Conservation (phyloP, 106 monocot genomes). For the Triglochin maritima region DNA sequence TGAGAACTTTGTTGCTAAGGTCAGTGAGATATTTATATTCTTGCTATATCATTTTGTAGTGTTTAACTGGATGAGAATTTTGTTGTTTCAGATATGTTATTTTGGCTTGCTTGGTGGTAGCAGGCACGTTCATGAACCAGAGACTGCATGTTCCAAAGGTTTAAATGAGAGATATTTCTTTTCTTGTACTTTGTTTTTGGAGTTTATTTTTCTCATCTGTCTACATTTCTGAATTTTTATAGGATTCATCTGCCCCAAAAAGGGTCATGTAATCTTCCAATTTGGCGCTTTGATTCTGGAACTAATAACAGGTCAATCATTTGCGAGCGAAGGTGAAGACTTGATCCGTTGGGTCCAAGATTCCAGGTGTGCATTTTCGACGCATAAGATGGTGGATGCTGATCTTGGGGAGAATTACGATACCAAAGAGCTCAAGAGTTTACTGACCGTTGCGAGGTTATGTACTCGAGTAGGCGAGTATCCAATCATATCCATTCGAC, state of each 20-base stretch:
- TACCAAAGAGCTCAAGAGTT: conserved; percentile 55
- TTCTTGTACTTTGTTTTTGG: neutral
- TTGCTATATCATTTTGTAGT: neutral
- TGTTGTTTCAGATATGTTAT: conserved; percentile 5
- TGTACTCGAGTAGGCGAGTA: conserved; percentile 45
- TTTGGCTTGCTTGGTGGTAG: conserved; percentile 2
- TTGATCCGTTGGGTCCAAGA: conserved; percentile 77
- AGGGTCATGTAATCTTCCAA: conserved; percentile 49
- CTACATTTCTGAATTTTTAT: neutral
- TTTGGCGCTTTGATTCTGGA: conserved; percentile 77
- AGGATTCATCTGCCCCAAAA: conserved; percentile 6
- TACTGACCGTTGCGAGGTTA: conserved; percentile 59
- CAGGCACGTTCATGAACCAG: conserved; percentile 7
- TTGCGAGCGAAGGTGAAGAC: conserved; percentile 44
- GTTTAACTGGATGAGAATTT: no score
- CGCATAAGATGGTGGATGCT: conserved; percentile 86
- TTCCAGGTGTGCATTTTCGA: conserved; percentile 36
- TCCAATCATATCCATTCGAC: conserved; percentile 43
- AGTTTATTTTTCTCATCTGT: neutral
- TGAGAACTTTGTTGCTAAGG: conserved; percentile 75
- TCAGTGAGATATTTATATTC: conserved; percentile 2
- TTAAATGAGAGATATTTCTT: neutral
- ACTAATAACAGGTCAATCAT: conserved; percentile 82
- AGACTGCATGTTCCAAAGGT: conserved; percentile 35
- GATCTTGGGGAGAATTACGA: conserved; percentile 76